These are phyloP conservation scores for Suillus sp. DNA, from an alignment of 768 basidiomycete species.

Conservation along the genomic window DNA sequence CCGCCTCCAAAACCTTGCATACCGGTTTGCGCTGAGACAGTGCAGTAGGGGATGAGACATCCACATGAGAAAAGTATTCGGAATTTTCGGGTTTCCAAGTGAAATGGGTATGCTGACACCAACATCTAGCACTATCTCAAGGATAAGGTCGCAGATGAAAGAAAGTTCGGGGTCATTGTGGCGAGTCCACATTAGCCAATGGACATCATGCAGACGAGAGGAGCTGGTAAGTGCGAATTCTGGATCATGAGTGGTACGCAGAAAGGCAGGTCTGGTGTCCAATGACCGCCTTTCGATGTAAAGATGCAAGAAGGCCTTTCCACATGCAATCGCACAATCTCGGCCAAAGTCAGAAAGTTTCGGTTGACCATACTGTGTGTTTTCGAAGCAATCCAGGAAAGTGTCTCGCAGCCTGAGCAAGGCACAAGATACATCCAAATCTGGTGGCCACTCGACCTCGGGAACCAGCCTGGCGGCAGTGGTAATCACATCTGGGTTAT, in stretches of 20 bases:
- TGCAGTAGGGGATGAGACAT: constrained; percentile 15
- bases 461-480: constrained; percentile 18
- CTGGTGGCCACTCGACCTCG: constrained; percentile 20
- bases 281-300: constrained; percentile 10
- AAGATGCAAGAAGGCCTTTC: constrained; percentile 13
- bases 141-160: constrained; percentile 11
- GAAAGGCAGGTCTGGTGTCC: constrained; percentile 5
- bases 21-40: constrained; percentile 6
- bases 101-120: constrained; percentile 10
- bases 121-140: constrained; percentile 3
- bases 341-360: constrained; percentile 2
- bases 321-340: constrained; percentile 13
- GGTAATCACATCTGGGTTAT: constrained; percentile 14
- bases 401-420: constrained; percentile 15
- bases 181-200: constrained; percentile 7
- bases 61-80: constrained; percentile 12
- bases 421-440: constrained; percentile 16
- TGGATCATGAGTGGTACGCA: not conserved
- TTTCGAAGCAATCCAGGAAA: constrained; percentile 12
- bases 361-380: constrained; percentile 8
- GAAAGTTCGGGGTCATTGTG: constrained; percentile 12
- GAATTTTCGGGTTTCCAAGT: constrained; percentile 10
- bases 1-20: constrained; percentile 8
- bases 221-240: constrained; percentile 1
- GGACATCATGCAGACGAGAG: constrained; percentile 9